Base-by-base conservation (phyloP, 345 rosid species). In the Capsella bursapastoris region DNA sequence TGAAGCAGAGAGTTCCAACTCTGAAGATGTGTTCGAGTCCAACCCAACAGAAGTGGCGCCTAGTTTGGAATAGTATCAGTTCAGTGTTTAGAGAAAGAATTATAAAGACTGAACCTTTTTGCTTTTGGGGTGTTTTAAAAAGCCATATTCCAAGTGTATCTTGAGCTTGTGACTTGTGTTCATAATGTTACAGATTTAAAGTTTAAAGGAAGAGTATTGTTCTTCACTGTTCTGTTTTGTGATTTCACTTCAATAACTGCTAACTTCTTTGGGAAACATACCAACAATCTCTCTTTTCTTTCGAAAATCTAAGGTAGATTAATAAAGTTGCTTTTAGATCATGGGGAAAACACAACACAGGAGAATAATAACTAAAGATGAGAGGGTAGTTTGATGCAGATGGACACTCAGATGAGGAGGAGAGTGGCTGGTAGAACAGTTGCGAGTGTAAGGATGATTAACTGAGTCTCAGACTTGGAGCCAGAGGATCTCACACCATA, bases 1-100 rank as follows among this genome's bases (percentile, higher is more conserved):
- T 72, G 96, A 84, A 75, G 90, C 96, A 0, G 90, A 86, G 9
- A 79, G 85, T 69, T 89, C 92, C 1, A 83, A 69, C 70, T 75
- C 96, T 1, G 97, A 94, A 73, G 97, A 93, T 74, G 89, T 90
- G 41, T 91, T 94, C 0, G 98, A 94, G 75, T 90, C 95, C n/a
- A 94, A 91, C 66, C 98, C 97, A n/a, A 91, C 97, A 5, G 97
- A 94, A 82, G 93, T 90, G 76, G 97, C 96, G 2, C 97, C 96
- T 67, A 87, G 93, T 81, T 84, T 90, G 88, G 96, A 94, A 32
- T 91, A 87, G 84, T 74, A 65, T 41, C 56, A 57, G 70, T 34
- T 68, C 50, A 53, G 34, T 60, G 47, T 68, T 68, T 76, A 68
- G 72, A 65, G 0, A 9, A 27, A 13, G 37, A 57, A 47, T 3